Conservation (phyloP, 2,329 filamentous ascomycete species). For the Aspergillus tubingensis region DNA sequence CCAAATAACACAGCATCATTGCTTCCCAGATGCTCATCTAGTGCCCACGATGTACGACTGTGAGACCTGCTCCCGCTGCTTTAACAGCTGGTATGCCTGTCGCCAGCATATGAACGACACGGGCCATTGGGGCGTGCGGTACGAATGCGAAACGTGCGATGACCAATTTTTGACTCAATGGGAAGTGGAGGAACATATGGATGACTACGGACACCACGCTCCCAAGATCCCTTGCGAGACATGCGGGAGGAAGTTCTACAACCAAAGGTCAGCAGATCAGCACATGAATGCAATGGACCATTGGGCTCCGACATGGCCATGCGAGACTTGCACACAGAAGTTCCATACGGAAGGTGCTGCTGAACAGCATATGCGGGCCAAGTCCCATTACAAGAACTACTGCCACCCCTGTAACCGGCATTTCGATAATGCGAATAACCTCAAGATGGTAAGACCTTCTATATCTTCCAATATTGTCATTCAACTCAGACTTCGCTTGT, state of each 20-base stretch:
- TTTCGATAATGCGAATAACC: conserved; percentile 36
- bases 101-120: conserved; percentile 25
- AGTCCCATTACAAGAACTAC: conserved; percentile 32
- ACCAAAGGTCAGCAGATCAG: conserved; percentile 18
- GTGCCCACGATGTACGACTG: conserved; percentile 16
- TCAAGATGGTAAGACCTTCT: conserved; percentile 28
- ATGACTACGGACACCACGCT: conserved; percentile 21
- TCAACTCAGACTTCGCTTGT: neutral
- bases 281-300: conserved; percentile 27
- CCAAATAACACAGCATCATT: neutral
- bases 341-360: conserved; percentile 14
- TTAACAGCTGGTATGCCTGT: conserved; percentile 8
- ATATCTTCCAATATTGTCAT: neutral
- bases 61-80: conserved; percentile 17
- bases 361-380: conserved; percentile 30
- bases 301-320: conserved; percentile 4
- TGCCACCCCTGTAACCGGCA: conserved; percentile 31
- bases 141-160: conserved; percentile 28
- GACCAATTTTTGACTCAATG: neutral
- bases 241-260: neutral
- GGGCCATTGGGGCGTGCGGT: conserved; percentile 22
- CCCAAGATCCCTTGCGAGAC: conserved; percentile 5
- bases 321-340: conserved; percentile 10
- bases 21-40: neutral
- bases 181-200: conserved; percentile 26